Percentiles rank a stretch among this genome's conserved stretches.
Evolutionary conservation across 331 rosid species (phyloP).

Genomic region (Quercus tomentella): DNA sequence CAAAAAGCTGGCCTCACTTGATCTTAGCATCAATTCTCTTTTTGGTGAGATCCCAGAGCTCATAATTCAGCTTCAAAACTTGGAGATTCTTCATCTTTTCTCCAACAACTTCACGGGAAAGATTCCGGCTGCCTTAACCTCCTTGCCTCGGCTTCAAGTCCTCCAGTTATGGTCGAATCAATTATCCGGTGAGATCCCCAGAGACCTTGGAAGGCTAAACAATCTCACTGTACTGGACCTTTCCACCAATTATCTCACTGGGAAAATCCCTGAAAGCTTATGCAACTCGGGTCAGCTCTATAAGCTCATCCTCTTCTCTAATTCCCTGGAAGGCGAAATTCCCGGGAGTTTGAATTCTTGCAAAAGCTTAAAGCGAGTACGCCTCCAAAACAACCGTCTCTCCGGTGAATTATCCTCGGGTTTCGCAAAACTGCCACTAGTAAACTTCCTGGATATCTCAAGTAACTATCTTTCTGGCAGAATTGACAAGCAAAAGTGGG

Average conservation of each 20-base stretch:
- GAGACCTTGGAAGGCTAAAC: slow-evolving; percentile 56
- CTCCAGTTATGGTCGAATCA: slow-evolving; percentile 93
- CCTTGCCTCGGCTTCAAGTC: slow-evolving; percentile 69
- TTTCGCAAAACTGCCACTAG: slow-evolving; percentile 43
- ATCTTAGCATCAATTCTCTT: slow-evolving; percentile 75
- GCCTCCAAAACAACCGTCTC: slow-evolving; percentile 74
- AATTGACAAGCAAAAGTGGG: slow-evolving; percentile 52
- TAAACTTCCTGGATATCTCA: slow-evolving; percentile 78
- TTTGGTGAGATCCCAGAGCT: slow-evolving; percentile 71
- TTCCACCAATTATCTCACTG: slow-evolving; percentile 67
- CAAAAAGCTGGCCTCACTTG: slow-evolving; percentile 66
- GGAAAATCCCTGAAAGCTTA: slow-evolving; percentile 60
- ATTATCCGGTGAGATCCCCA: slow-evolving; percentile 68
- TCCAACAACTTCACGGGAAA: slow-evolving; percentile 61
- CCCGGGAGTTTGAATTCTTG: slow-evolving; percentile 54
- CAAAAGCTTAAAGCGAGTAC: slow-evolving; percentile 60
- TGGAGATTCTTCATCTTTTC: slow-evolving; percentile 87
- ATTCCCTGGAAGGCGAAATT: slow-evolving; percentile 54
- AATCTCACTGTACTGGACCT: slow-evolving; percentile 83
- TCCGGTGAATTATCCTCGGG: slow-evolving; percentile 50
- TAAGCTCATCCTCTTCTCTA: slow-evolving; percentile 87
- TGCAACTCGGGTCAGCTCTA: slow-evolving; percentile 55
- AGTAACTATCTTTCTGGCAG: slow-evolving; percentile 61
- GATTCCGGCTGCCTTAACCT: slow-evolving; percentile 55
- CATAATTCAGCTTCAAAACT: slow-evolving; percentile 40